phyloP scores from a whole-genome alignment of 2,329 filamentous ascomycete genomes.

The Harringtonia aguacate region DNA sequence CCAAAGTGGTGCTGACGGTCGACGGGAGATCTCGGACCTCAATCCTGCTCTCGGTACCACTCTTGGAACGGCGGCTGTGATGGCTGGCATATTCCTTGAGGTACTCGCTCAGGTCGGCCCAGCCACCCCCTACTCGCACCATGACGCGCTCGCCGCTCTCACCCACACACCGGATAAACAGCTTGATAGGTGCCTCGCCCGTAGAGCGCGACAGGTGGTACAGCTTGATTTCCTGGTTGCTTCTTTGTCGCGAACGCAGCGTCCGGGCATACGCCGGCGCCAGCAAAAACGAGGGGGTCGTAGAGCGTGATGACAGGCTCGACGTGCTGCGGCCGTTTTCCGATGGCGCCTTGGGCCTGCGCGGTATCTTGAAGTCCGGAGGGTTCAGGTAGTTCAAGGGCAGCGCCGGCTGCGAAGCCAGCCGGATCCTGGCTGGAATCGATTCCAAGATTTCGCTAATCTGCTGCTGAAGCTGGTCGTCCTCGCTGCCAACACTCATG shows the following conservation, averaged over 20 bases:
- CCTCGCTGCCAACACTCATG: constrained; percentile 29
- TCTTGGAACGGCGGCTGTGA: constrained; percentile 61
- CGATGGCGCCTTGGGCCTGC: constrained; percentile 18
- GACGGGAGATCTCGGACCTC: constrained; percentile 44
- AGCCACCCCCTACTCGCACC: constrained; percentile 96
- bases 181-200: constrained; percentile 80
- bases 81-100: constrained; percentile 87
- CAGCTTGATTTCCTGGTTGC: constrained; percentile 70
- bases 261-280: constrained; percentile 47
- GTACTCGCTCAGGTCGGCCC: constrained; percentile 93
- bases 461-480: constrained; percentile 66
- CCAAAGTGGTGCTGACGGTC: constrained; percentile 5
- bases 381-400: constrained; percentile 43
- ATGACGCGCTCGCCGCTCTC: constrained; percentile 87
- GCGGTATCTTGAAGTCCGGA: constrained; percentile 42
- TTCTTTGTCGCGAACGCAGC: constrained; percentile 32
- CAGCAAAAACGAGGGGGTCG: constrained; percentile 58
- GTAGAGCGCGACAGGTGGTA: constrained; percentile 84
- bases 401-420: constrained; percentile 47
- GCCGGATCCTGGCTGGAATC: constrained; percentile 69
- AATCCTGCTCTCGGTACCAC: constrained; percentile 37
- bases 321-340: constrained; percentile 31
- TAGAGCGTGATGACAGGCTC: constrained; percentile 42
- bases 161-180: constrained; percentile 87
- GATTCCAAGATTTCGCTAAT: constrained; percentile 68